phyloP scores from a whole-genome alignment of 495 filamentous ascomycete species.

The Xylaria longipes region DNA sequence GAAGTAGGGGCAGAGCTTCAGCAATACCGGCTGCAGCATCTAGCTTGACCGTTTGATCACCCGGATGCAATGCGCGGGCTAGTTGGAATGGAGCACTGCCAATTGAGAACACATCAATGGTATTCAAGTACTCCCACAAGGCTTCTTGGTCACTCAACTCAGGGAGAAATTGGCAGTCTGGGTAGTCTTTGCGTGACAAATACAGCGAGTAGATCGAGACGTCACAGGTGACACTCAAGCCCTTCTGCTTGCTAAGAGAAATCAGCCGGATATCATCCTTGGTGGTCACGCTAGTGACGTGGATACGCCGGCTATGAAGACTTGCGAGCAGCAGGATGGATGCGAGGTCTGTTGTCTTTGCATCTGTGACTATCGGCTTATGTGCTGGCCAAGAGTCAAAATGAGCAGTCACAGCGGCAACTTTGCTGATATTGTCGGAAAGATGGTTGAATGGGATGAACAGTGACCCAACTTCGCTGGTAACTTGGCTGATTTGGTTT shows the following conservation, averaged over 20 bases:
- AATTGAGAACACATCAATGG: slow-evolving; percentile 84
- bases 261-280: slow-evolving; percentile 85
- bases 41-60: slow-evolving; percentile 24
- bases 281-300: slow-evolving; percentile 81
- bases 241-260: slow-evolving; percentile 81
- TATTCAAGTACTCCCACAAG: slow-evolving; percentile 77
- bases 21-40: slow-evolving; percentile 71
- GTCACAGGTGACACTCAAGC: slow-evolving; percentile 84
- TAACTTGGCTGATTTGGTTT: slow-evolving; percentile 74
- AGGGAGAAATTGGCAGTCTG: slow-evolving; percentile 70
- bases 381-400: slow-evolving; percentile 80
- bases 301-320: slow-evolving; percentile 82
- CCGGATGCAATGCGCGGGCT: slow-evolving; percentile 61
- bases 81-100: slow-evolving; percentile 85
- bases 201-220: slow-evolving; percentile 84
- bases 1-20: slow-evolving; percentile 77
- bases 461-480: slow-evolving; percentile 78
- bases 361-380: slow-evolving; percentile 87
- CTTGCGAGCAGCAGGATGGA: slow-evolving; percentile 81
- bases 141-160: slow-evolving; percentile 75
- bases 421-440: slow-evolving; percentile 86
- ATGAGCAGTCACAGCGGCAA: slow-evolving; percentile 80
- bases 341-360: slow-evolving; percentile 81
- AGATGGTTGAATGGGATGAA: slow-evolving; percentile 91
- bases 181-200: slow-evolving; percentile 75